phyloP scores from a whole-genome alignment of 2,329 filamentous ascomycete genomes.

The Sarocladium brachiariae region DNA sequence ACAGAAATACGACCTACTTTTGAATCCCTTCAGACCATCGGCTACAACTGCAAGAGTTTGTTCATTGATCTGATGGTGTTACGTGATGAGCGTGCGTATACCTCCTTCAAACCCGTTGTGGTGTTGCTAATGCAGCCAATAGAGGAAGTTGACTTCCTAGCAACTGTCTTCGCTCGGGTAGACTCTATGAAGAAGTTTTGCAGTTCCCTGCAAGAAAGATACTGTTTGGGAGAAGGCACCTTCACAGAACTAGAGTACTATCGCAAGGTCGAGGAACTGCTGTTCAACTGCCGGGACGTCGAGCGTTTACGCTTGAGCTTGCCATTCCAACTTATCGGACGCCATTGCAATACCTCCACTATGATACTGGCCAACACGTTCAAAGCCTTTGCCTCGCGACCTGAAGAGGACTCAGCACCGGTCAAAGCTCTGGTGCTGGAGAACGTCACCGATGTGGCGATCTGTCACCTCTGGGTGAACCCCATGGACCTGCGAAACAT shows the following conservation, averaged over 20 bases:
- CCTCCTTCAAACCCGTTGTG: not conserved
- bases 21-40: conserved; percentile 38
- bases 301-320: conserved; percentile 42
- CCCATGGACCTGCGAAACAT: conserved; percentile 44
- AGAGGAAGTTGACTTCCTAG: conserved; percentile 44
- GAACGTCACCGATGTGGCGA: conserved; percentile 40
- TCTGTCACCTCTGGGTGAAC: conserved; percentile 43
- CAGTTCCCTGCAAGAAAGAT: conserved; percentile 33
- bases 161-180: conserved; percentile 37
- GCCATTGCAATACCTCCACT: conserved; percentile 38
- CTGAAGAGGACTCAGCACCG: conserved; percentile 34
- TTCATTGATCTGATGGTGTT: conserved; percentile 47
- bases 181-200: conserved; percentile 40
- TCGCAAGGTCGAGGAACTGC: conserved; percentile 31
- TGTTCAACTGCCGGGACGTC: conserved; percentile 37
- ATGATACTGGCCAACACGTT: conserved; percentile 46
- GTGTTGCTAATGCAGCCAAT: conserved; percentile 7
- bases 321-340: conserved; percentile 43
- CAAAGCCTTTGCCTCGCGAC: conserved; percentile 38
- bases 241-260: conserved; percentile 45
- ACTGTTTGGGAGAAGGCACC: conserved; percentile 40
- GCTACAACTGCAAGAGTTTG: conserved; percentile 40
- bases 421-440: conserved; percentile 43
- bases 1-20: conserved; percentile 25
- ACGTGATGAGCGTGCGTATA: conserved; percentile 39